A percentile compares a stretch with the other conserved stretches of the same genome.
phyloP scores from a whole-genome alignment of 768 basidiomycete species.

The Hemileccinum rubropunctum region DNA sequence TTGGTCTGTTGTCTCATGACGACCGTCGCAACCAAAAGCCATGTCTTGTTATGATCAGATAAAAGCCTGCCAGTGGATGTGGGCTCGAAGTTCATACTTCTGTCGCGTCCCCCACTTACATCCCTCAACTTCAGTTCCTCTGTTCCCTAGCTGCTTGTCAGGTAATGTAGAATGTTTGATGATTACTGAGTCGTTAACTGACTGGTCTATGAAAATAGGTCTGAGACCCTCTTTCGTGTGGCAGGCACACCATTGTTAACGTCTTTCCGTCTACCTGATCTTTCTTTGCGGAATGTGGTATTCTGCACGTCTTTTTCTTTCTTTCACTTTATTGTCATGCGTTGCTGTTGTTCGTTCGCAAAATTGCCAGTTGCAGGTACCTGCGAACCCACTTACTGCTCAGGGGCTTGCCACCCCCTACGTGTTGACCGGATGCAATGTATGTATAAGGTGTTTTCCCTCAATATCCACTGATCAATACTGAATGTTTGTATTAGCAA shows the following conservation, averaged over 20 bases:
- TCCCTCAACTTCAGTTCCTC: background rate
- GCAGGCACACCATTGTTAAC: slow-evolving; percentile 19
- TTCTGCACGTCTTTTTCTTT: slow-evolving; percentile 7
- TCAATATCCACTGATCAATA: background rate
- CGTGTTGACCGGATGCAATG: slow-evolving; percentile 27
- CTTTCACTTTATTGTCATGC: slow-evolving; percentile 14
- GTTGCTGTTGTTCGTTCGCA: slow-evolving; percentile 18
- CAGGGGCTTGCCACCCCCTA: slow-evolving; percentile 28
- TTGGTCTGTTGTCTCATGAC: slow-evolving; percentile 3
- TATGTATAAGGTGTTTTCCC: background rate
- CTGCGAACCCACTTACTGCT: slow-evolving; percentile 21
- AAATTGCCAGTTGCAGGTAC: slow-evolving; percentile 21
- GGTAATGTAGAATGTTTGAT: slow-evolving; percentile 2
- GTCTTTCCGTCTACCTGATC: background rate
- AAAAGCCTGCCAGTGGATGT: slow-evolving; percentile 7
- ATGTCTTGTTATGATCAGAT: slow-evolving; percentile 9
- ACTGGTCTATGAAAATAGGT: slow-evolving; percentile 8
- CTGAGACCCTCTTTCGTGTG: slow-evolving; percentile 22
- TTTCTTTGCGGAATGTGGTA: slow-evolving; percentile 9
- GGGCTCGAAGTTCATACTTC: no score
- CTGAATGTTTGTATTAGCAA: slow-evolving; percentile 15
- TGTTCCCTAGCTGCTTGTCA: background rate
- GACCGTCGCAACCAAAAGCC: slow-evolving; percentile 6
- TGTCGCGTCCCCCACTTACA: no score
- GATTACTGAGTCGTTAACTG: background rate